Base-by-base conservation (phyloP, 148 eudicot species). In the Camellia granthamiana region DNA sequence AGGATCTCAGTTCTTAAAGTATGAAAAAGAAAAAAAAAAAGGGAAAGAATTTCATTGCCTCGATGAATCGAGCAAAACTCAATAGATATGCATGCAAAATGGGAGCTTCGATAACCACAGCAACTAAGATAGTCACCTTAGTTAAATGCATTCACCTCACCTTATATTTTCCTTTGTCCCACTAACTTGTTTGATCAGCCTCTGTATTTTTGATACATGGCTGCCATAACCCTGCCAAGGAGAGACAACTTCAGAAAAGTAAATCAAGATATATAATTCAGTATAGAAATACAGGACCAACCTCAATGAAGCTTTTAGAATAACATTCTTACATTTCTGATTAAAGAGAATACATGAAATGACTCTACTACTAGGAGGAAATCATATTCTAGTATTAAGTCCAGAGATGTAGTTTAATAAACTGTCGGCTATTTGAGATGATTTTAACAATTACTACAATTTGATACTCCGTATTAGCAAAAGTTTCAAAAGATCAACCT, bases 81-180 rank as follows among this genome's bases (percentile, higher is more conserved):
- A 47, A 2, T 47, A 55, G 38, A 66, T 54, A 69, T 14, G 63
- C 59, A n/a, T 16, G 14, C 78, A 74, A 21, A 75, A 54, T 21
- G 73, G 47, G 18, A 73, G 5, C 47, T 19, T 19, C 46, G 41
- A 83, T 65, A 75, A 73, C 10, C 19, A 7, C 6, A 19, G 47
- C 46, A 47, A 82, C 61, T 72, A 3, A 59, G n/a, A n/a, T n/a
- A n/a, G n/a, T n/a, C n/a, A n/a, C n/a, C n/a, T n/a, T n/a, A n/a
- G n/a, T n/a, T n/a, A n/a, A n/a, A n/a, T n/a, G 46, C 70, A 64
- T 21, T 47, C 81, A 47, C 65, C 83, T 81, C 83, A 95, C 99
- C 93, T 85, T 54, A 96, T 90, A 63, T 79, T 92, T 52, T 88
- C 94, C 63, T 83, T 76, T 55, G 95, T 71, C 58, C 95, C 97